Evolutionary conservation across 108 stramenopile species (phyloP), one percentile per base, ranked within the genome.

Genomic region (Nannochloropsis oceanica): DNA sequence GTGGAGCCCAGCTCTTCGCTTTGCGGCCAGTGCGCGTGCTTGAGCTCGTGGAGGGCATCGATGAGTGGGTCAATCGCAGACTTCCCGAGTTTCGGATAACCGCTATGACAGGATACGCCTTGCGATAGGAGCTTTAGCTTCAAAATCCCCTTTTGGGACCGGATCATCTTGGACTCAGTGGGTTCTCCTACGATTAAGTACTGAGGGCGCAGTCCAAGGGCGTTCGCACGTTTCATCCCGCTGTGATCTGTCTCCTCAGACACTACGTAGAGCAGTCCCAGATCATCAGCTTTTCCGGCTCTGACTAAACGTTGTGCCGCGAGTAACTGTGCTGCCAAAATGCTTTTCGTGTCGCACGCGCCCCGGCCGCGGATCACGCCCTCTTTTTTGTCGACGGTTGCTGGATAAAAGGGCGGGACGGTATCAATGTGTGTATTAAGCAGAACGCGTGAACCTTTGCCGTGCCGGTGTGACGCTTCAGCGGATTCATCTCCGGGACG

Each of bases 371-470:
- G 82, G 82, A 89, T 85, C 44, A 86, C 42, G 25, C 43, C 43
- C n/a, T 85, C 46, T n/a, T 85, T 46, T 44, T 20, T 5, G 9
- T 83, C 83, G n/a, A 83, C 83, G 24, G 34, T n/a, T 13, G 83
- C 83, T 13, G 44, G 24, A 0, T 42, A 26, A 42, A 26, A 83
- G n/a, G 83, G 83, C 22, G 83, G 83, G 27, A 86, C 88, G 82
- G 88, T 89, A 26, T 89, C 88, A 27, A 89, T 89, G 80, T 89
- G 88, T 81, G 85, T 86, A 83, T 89, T 89, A 82, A 89, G 86
- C 44, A 89, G 88, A 20, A 89, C 44, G 22, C 85, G 73, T 25
- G 88, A 85, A 24, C 87, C 87, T 42, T 84, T 80, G 46, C 26
- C 24, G 34, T 42, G 43, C 27, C 83, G 27, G 5, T 5, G 34